Evolutionary conservation across 495 filamentous ascomycete genomes (phyloP).

Genomic region (Hypomontagnella submonticulosa): DNA sequence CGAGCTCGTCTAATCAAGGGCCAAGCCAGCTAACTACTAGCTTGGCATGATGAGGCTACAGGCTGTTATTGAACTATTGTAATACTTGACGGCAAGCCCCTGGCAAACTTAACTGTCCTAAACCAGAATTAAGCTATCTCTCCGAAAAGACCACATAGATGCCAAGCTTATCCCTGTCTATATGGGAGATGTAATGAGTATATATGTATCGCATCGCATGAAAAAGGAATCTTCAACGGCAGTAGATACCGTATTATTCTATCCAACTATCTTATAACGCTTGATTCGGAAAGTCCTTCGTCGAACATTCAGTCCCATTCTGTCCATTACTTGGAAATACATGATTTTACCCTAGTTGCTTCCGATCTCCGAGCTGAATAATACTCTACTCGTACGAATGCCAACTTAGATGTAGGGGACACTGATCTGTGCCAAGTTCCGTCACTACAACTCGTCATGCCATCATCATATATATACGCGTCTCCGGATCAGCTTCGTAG

Average conservation of each 20-base stretch:
- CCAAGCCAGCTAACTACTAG: neutral
- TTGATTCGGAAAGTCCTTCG: slow-evolving; percentile 17
- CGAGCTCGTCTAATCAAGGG: slow-evolving; percentile 17
- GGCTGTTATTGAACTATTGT: neutral
- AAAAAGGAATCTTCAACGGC: slow-evolving; percentile 15
- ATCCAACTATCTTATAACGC: slow-evolving; percentile 8
- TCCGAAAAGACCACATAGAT: slow-evolving; percentile 24
- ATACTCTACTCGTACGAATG: too few species aligned
- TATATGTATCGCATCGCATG: slow-evolving; percentile 22
- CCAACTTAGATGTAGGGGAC: too few species aligned
- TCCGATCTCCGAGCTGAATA: slow-evolving; percentile 14
- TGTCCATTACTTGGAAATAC: slow-evolving; percentile 1
- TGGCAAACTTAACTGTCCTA: slow-evolving; percentile 12
- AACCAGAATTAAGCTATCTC: slow-evolving; percentile 23
- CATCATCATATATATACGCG: slow-evolving; percentile 6
- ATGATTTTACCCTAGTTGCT: slow-evolving; percentile 5
- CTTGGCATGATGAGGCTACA: slow-evolving; percentile 15
- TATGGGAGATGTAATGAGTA: slow-evolving; percentile 12
- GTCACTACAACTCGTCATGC: slow-evolving; percentile 9
- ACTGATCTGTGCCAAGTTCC: too few species aligned
- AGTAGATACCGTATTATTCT: slow-evolving; percentile 5
- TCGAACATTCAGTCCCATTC: neutral
- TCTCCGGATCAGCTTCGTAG: neutral
- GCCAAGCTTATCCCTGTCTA: slow-evolving; percentile 38
- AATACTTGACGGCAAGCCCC: neutral